Base-by-base conservation (phyloP, 306 rosid genomes). In the Ormosia semicastrata region DNA sequence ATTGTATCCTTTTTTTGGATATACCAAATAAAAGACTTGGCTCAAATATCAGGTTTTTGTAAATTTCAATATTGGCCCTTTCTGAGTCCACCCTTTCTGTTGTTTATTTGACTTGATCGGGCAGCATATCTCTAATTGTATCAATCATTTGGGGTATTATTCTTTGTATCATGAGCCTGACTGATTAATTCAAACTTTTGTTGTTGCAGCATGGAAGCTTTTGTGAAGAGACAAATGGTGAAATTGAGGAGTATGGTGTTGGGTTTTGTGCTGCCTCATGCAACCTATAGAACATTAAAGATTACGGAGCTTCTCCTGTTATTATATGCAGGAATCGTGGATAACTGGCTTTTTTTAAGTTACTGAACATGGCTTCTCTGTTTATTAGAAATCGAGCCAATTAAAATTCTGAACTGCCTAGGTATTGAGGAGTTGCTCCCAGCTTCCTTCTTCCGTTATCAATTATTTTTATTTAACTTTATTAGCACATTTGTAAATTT, bases 131-230 rank as follows among this genome's bases (percentile, higher is more conserved):
- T 43, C 56, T 67, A 30, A 4, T 30, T 59, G 78, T 52, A 2
- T 43, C 44, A 62, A 24, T 52, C 64, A 14, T 50, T 1, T 8
- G 8, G 36, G 33, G 32, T 8, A 10, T 34, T 8, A 36, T 49
- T 37, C n/a, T 37, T 36, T 29, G 47, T 46, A 70, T 62, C 0
- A 66, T 37, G 56, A 56, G 2, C 10, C 52, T 70, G 54, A 14
- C 30, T 13, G 52, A 36, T 66, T 40, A 15, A 46, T 72, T 33
- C n/a, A 2, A 66, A 13, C 52, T 64, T 2, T 60, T 34, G 33
- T 33, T 83, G 79, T 7, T 89, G 87, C 91, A 92, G 98, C 88
- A 2, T 94, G 98, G 97, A 89, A 92, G 87, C 78, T 89, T 14
- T 68, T 85, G 87, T 92, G 87, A 88, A 77, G 85, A 73, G 63